phyloP scores from a whole-genome alignment of 225 moss, liverwort and hornwort genomes.

The Antitrichia curtipendula region DNA sequence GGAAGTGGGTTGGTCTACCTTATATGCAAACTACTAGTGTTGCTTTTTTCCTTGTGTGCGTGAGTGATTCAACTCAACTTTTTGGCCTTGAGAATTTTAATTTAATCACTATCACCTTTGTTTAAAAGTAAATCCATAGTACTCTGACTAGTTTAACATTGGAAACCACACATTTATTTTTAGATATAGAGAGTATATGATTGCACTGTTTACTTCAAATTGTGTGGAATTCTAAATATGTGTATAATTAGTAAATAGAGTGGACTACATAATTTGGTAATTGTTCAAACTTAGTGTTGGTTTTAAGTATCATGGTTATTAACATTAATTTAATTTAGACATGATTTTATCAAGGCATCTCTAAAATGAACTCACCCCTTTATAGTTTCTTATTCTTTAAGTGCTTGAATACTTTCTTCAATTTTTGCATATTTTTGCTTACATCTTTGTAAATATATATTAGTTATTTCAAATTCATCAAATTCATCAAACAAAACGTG shows the following conservation, averaged over 20 bases:
- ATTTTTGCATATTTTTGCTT: neutral
- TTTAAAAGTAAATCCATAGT: too few species aligned
- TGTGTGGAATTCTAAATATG: neutral
- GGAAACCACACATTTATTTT: too few species aligned
- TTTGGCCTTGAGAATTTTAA: neutral
- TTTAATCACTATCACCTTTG: neutral
- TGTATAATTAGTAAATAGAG: neutral
- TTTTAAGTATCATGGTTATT: neutral
- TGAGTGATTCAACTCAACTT: neutral
- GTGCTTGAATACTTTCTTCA: neutral
- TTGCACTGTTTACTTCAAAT: neutral
- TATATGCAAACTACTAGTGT: neutral
- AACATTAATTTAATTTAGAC: neutral
- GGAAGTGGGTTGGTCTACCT: too few species aligned
- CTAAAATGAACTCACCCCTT: neutral
- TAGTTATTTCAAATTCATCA: neutral
- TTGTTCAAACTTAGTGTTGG: neutral
- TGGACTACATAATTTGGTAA: neutral
- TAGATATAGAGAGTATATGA: too few species aligned
- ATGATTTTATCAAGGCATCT: neutral
- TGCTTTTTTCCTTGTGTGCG: neutral
- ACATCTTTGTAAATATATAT: too few species aligned
- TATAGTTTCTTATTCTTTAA: neutral
- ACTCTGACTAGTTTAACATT: too few species aligned
- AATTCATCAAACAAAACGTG: neutral